These are phyloP conservation scores for Solanum boliviense DNA, from an alignment of 257 asterid genomes.

Conservation along the genomic window DNA sequence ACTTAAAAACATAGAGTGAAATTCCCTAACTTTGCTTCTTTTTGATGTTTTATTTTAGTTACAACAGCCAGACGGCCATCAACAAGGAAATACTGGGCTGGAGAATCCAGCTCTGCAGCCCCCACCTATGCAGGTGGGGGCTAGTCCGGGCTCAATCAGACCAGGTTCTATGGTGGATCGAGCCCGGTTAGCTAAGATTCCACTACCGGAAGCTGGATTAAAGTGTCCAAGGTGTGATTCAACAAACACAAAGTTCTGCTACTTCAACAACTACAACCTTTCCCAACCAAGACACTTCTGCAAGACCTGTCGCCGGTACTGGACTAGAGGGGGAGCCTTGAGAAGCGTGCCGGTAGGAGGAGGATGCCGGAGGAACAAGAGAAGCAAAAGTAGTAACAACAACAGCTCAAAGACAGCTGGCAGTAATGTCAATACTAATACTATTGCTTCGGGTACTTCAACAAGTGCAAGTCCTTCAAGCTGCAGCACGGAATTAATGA, in stretches of 20 bases:
- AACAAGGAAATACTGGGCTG: constrained; percentile 13
- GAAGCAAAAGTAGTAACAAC: constrained; percentile 10
- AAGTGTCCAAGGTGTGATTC: constrained; percentile 40
- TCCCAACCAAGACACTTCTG: constrained; percentile 35
- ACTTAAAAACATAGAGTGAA: not conserved
- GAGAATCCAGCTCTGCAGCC: not conserved
- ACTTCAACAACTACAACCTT: constrained; percentile 38
- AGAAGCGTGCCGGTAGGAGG: constrained; percentile 40
- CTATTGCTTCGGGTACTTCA: not conserved
- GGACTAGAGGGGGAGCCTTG: constrained; percentile 33
- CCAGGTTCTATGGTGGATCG: constrained; percentile 43
- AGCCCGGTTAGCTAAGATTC: constrained; percentile 27
- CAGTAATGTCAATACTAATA: not conserved
- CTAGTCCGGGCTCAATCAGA: constrained; percentile 14
- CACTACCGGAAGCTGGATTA: constrained; percentile 27
- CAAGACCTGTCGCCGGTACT: constrained; percentile 32
- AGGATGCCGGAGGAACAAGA: constrained; percentile 40
- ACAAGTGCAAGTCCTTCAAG: constrained; percentile 15
- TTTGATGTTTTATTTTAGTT: constrained; percentile 10
- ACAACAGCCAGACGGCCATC: constrained; percentile 18
- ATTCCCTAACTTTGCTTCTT: not conserved
- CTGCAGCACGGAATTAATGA: constrained; percentile 7
- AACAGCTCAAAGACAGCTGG: constrained; percentile 8
- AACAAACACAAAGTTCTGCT: constrained; percentile 31
- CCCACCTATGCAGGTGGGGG: constrained; percentile 1